These are phyloP conservation scores for Vitis hybrid DNA, from an alignment of 177 flowering plant genomes.

Conservation along the genomic window DNA sequence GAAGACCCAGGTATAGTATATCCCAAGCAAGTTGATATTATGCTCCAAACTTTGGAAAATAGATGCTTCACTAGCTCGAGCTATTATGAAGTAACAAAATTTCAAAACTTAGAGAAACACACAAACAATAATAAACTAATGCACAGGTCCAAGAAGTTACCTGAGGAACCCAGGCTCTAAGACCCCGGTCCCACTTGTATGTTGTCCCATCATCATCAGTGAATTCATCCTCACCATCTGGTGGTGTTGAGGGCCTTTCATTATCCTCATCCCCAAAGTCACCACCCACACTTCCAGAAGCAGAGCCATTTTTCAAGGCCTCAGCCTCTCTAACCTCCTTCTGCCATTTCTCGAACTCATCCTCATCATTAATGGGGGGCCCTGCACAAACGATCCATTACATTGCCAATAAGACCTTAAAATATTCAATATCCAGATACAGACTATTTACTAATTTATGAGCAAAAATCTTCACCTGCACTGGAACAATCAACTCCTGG, in stretches of 20 bases:
- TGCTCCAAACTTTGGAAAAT: background rate
- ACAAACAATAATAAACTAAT: background rate
- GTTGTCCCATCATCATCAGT: constrained; percentile 96
- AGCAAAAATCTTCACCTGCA: constrained; percentile 21
- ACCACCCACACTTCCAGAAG: constrained; percentile 18
- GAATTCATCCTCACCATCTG: constrained; percentile 95
- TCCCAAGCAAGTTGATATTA: background rate
- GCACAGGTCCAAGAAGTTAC: constrained; percentile 34
- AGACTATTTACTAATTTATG: background rate
- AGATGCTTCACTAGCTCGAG: constrained; percentile 1
- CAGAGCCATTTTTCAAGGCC: constrained; percentile 29
- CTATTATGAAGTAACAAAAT: background rate
- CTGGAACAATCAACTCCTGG: constrained; percentile 21
- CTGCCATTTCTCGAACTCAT: constrained; percentile 83
- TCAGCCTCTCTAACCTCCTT: constrained; percentile 70
- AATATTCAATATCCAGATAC: too few species aligned
- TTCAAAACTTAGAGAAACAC: background rate
- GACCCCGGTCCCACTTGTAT: constrained; percentile 83
- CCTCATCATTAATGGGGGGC: constrained; percentile 42
- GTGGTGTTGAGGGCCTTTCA: constrained; percentile 78
- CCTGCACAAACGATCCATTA: constrained; percentile 25
- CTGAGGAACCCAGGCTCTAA: constrained; percentile 98
- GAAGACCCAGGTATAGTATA: too few species aligned
- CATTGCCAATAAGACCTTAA: background rate
- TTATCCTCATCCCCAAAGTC: constrained; percentile 31